Evolutionary conservation across 2,329 filamentous ascomycete genomes (phyloP).

Genomic region (Hypomyces rosellus): DNA sequence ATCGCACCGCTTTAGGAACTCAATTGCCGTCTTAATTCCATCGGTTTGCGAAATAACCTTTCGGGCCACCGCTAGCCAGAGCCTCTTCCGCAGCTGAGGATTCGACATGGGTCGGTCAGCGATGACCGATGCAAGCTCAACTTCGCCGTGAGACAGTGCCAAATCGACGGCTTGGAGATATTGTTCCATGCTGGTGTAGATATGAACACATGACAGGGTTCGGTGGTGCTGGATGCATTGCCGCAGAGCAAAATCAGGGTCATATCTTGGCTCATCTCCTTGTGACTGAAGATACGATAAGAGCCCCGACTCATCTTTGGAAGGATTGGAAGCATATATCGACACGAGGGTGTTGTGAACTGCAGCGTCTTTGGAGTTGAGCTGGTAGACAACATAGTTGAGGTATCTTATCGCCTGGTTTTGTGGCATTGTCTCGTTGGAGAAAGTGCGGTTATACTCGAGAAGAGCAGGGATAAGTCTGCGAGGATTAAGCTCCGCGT

Average conservation of each 20-base stretch:
- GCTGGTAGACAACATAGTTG: slow-evolving; percentile 84
- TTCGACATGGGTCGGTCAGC: slow-evolving; percentile 80
- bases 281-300: slow-evolving; percentile 87
- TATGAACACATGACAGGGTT: slow-evolving; percentile 91
- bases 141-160: slow-evolving; percentile 80
- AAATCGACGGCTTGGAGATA: slow-evolving; percentile 90
- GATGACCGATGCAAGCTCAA: slow-evolving; percentile 83
- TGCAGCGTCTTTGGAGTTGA: slow-evolving; percentile 72
- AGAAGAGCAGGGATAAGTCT: slow-evolving; percentile 89
- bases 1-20: slow-evolving; percentile 87
- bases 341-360: slow-evolving; percentile 97
- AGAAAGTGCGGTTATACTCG: slow-evolving; percentile 80
- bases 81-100: slow-evolving; percentile 75
- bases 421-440: slow-evolving; percentile 55
- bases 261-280: slow-evolving; percentile 78
- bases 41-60: slow-evolving; percentile 84
- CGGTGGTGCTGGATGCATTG: slow-evolving; percentile 92
- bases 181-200: slow-evolving; percentile 94
- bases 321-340: slow-evolving; percentile 83
- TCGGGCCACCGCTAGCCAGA: slow-evolving; percentile 92
- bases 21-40: slow-evolving; percentile 88
- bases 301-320: slow-evolving; percentile 76
- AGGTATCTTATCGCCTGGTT: slow-evolving; percentile 95
- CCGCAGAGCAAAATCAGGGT: slow-evolving; percentile 91
- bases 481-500: slow-evolving; percentile 75